phyloP scores from a whole-genome alignment of 768 basidiomycete genomes.

The Xerocomellus dryophilus region DNA sequence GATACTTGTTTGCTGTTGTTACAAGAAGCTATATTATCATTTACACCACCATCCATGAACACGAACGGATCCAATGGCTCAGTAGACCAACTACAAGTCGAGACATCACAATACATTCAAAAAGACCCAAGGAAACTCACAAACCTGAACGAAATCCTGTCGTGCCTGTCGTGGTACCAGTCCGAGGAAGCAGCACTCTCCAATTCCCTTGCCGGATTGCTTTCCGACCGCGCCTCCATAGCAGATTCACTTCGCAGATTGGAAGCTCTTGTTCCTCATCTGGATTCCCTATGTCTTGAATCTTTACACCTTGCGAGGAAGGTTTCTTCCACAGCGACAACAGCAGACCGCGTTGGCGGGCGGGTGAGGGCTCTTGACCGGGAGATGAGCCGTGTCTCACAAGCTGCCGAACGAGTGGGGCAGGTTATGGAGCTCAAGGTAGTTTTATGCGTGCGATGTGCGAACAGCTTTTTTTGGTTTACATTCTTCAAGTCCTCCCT shows the following conservation, averaged over 20 bases:
- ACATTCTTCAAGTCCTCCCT: conserved; percentile 57
- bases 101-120: conserved; percentile 1
- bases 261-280: conserved; percentile 53
- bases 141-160: conserved; percentile 64
- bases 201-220: conserved; percentile 62
- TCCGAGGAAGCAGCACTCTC: conserved; percentile 77
- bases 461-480: conserved; percentile 25
- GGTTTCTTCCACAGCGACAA: conserved; percentile 71
- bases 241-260: conserved; percentile 58
- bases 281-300: conserved; percentile 62
- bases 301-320: conserved; percentile 51
- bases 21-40: too few relatives aligned
- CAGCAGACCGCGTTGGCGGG: conserved; percentile 87
- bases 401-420: conserved; percentile 86
- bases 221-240: conserved; percentile 68
- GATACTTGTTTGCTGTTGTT: too few relatives aligned
- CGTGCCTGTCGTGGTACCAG: conserved; percentile 71
- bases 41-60: conserved; percentile 9
- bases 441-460: conserved; percentile 1
- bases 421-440: conserved; percentile 97
- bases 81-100: conserved; percentile 8
- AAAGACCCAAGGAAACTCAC: conserved; percentile 45
- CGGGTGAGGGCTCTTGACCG: conserved; percentile 86
- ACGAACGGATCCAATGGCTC: conserved; percentile 5
- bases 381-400: conserved; percentile 87